Evolutionary conservation across 2,329 filamentous ascomycete species (phyloP), one percentile per base, ranked within the genome.

Genomic region (Aspergillus udagawae): DNA sequence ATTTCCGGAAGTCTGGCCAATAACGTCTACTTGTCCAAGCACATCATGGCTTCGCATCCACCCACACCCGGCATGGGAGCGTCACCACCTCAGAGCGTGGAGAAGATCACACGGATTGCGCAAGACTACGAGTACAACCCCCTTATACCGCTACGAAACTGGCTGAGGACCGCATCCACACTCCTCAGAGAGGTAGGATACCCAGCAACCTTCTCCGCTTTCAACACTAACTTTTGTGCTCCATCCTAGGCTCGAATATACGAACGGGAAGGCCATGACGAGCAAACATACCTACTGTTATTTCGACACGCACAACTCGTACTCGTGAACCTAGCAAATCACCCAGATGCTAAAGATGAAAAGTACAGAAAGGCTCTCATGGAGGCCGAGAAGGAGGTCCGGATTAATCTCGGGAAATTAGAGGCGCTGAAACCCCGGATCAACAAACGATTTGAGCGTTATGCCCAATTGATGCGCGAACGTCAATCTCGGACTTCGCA

Each of bases 221-320:
- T 12, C 25, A 53, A 55, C 21, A 25, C n/a, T 51, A 23, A 59
- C 25, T 17, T 17, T 51, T 32, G 4, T 38, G 27, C 17, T 27
- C 35, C 32, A 35, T 28, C 12, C 25, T 68, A 97, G 90, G 92
- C 91, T 21, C 82, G 85, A 52, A 91, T 93, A 65, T 96, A 96
- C 70, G 83, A 94, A 67, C 83, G 84, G 45, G 93, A 97, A 74
- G 88, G 88, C 67, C 92, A 97, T 74, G 86, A 91, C 62, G 86
- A 92, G 66, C 89, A 94, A 69, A 90, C 93, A 4, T 99, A 96
- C 73, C 83, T 97, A 54, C 86, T 97, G 58, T 84, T 96, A n/a
- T 91, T 94, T 71, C 87, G 94, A 65, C 92, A 96, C 75, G 91
- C 91, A 9, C 83, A 88, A 53, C 85, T 99, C n/a, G 84, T 96